Percentiles rank a stretch among this genome's conserved stretches.
These are phyloP conservation scores for Phytophthora hybrid DNA, from an alignment of 352 stramenopile species.

Conservation along the genomic window DNA sequence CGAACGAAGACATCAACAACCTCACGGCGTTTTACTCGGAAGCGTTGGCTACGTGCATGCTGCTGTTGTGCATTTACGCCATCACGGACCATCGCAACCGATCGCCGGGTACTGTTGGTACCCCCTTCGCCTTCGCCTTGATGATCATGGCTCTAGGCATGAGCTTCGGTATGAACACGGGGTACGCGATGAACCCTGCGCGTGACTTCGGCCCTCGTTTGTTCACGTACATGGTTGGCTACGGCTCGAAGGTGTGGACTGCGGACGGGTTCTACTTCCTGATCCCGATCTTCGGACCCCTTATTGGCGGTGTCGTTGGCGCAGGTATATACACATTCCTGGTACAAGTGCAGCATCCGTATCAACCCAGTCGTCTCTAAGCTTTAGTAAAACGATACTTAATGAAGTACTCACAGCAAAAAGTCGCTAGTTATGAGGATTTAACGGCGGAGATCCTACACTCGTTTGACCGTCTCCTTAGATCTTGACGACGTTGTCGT, in stretches of 20 bases:
- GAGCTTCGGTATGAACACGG: conserved; percentile 55
- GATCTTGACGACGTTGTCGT: conserved; percentile 59
- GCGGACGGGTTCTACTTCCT: conserved; percentile 62
- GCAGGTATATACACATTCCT: conserved; percentile 56
- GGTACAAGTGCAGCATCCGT: conserved; percentile 64
- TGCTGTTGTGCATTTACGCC: conserved; percentile 62
- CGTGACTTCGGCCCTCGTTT: conserved; percentile 53
- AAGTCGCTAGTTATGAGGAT: too few relatives aligned
- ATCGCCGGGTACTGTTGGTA: conserved; percentile 42
- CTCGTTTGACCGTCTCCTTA: conserved; percentile 20
- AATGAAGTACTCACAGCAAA: too few relatives aligned
- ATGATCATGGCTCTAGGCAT: conserved; percentile 72
- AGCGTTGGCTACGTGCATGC: conserved; percentile 54
- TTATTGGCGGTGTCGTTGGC: conserved; percentile 52
- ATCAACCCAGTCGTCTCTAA: not conserved
- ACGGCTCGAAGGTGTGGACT: conserved; percentile 67
- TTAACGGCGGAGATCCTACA: too few relatives aligned
- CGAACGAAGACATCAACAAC: conserved; percentile 46
- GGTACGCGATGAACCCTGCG: conserved; percentile 57
- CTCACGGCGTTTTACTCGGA: conserved; percentile 65
- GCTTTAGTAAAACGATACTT: not conserved
- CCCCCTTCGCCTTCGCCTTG: conserved; percentile 54
- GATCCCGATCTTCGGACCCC: conserved; percentile 61
- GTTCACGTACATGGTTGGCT: conserved; percentile 60
- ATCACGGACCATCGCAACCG: conserved; percentile 64